Base-by-base conservation (phyloP, 352 stramenopile genomes). In the Peronosclerospora sorghi region DNA sequence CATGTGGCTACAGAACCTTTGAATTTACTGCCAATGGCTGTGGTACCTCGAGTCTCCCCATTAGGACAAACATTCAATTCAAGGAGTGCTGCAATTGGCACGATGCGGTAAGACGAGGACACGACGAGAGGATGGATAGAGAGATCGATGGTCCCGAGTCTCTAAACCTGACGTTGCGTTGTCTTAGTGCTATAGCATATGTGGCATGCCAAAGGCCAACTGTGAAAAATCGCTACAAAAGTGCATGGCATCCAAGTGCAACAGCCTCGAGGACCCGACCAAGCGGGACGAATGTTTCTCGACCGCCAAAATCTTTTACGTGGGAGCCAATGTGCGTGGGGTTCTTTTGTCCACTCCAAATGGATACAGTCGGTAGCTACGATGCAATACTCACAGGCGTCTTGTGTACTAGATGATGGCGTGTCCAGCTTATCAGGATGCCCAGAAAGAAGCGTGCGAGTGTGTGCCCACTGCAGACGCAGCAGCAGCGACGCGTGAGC, bases 121-220 rank as follows among this genome's bases (percentile, higher is more conserved):
- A n/a, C n/a, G n/a, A n/a, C n/a, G n/a, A n/a, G n/a, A n/a, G n/a
- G n/a, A n/a, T n/a, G n/a, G n/a, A n/a, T n/a, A n/a, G n/a, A n/a
- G n/a, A n/a, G n/a, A n/a, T n/a, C n/a, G n/a, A n/a, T n/a, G n/a
- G n/a, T n/a, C n/a, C n/a, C n/a, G n/a, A n/a, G n/a, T n/a, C n/a
- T n/a, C n/a, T n/a, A n/a, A n/a, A n/a, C n/a, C n/a, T n/a, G n/a
- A n/a, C n/a, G n/a, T n/a, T n/a, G n/a, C n/a, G n/a, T n/a, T n/a
- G n/a, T n/a, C n/a, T n/a, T n/a, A 88, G 73, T 89, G 77, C 53
- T 89, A 89, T 56, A 83, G 73, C 48, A 62, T 51, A n/a, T 89
- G 77, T 21, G 77, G 77, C 15, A 86, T 89, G 56, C 65, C 74
- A 35, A 89, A 89, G 39, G 35, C 39, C 35, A 65, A 58, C 37